Base-by-base conservation (phyloP, 2,329 filamentous ascomycete species). In the Fusarium stilboides region DNA sequence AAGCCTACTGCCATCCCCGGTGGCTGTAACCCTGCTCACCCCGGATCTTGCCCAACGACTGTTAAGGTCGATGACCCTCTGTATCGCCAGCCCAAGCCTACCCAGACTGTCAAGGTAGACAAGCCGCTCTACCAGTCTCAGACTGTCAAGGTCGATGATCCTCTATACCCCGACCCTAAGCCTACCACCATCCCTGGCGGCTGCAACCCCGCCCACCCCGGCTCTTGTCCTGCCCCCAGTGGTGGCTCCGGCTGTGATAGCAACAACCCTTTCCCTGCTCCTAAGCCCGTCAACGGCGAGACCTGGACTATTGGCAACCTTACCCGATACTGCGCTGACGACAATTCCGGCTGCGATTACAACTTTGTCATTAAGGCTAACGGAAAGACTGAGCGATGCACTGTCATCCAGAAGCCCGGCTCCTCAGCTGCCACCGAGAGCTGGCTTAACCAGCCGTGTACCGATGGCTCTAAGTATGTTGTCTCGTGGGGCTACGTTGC, bases 401-500 rank as follows among this genome's bases (percentile, higher is more conserved):
- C 68, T 14, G 53, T 71, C 9, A 51, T 62, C 37, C 67, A 68
- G 14, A 53, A 44, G 33, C 64, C 68, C n/a, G 68, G 68, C 2
- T 45, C 57, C 6, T 19, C 56, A 28, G 60, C 68, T 28, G 51
- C 68, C 6, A 61, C 49, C 1, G 68, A 71, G 57, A 71, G 57
- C 31, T 71, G 68, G 68, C 56, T 24, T 3, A 45, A 70, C 5
- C 17, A 70, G 15, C 67, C 51, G 6, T 71, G 68, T 34, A 68
- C 61, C 5, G 44, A 45, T 5, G 55, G 58, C 6, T 71, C 68
- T 12, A 39, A 57, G 15, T 40, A 58, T 22, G 65, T 46, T 8
- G 37, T 71, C 20, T 70, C 68, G 20, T 71, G 68, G 68, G 68
- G 68, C 2, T 68, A 68, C 40, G 68, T 60, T 17, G 57, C 60